phyloP scores from a whole-genome alignment of 139 green algal genomes.

The Chlamydomonas sp. region DNA sequence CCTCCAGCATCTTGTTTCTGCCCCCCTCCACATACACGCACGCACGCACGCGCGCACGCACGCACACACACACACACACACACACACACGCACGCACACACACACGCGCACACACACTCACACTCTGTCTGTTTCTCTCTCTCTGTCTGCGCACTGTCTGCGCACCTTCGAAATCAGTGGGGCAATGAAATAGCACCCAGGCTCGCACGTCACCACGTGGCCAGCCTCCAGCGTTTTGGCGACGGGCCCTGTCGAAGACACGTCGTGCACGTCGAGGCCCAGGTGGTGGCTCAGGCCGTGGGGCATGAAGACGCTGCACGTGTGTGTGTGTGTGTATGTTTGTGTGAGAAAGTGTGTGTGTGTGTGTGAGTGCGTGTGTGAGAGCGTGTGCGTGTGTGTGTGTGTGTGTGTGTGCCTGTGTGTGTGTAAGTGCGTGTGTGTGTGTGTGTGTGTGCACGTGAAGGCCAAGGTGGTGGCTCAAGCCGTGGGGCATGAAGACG shows the following conservation, averaged over 20 bases:
- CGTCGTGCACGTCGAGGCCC: slow-evolving; percentile 46
- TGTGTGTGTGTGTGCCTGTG: not conserved
- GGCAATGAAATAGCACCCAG: slow-evolving; percentile 38
- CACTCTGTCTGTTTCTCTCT: too few species aligned
- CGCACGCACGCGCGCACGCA: too few species aligned
- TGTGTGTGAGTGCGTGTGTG: not conserved
- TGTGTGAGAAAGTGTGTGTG: too few species aligned
- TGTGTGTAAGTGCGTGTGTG: not conserved
- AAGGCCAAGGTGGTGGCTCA: slow-evolving; percentile 42
- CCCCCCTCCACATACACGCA: too few species aligned
- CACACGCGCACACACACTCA: too few species aligned
- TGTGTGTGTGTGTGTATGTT: not conserved
- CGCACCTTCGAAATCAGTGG: slow-evolving; percentile 17
- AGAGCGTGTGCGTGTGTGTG: not conserved
- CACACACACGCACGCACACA: not conserved
- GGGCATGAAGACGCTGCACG: slow-evolving; percentile 41
- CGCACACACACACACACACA: slow-evolving; percentile 10
- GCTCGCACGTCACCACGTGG: slow-evolving; percentile 45
- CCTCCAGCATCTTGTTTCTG: slow-evolving; percentile 20
- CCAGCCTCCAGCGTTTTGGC: slow-evolving; percentile 26
- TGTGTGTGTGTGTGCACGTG: slow-evolving; percentile 29
- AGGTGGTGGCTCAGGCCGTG: slow-evolving; percentile 43
- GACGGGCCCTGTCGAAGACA: slow-evolving; percentile 10
- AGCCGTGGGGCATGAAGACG: slow-evolving; percentile 46
- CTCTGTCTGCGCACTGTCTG: too few species aligned